A percentile compares a stretch with the other conserved stretches of the same genome.
Evolutionary conservation across 2,329 filamentous ascomycete species (phyloP).

Genomic region (Fusarium mangiferae): DNA sequence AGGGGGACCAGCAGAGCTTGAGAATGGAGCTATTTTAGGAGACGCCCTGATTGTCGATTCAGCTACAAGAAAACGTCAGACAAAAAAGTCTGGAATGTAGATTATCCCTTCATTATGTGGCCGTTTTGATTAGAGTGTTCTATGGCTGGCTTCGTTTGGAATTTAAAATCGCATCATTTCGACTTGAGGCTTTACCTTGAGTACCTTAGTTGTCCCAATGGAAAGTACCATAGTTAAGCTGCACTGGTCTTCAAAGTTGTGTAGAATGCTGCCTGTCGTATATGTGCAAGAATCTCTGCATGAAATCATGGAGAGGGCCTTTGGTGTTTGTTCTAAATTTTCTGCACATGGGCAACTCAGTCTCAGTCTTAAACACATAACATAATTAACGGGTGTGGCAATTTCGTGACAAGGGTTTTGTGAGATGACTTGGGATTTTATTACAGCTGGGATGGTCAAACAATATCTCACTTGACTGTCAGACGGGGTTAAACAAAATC

Average conservation of each 20-base stretch:
- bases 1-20: constrained; percentile 5
- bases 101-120: constrained; percentile 20
- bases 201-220: not conserved
- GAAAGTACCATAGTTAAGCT: not conserved
- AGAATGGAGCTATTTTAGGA: constrained; percentile 32
- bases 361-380: not conserved
- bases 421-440: not conserved
- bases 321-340: not conserved
- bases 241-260: not conserved
- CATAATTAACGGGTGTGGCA: not conserved
- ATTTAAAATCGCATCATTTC: constrained; percentile 24
- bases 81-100: constrained; percentile 30
- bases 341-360: not conserved
- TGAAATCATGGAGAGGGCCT: not conserved
- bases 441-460: not conserved
- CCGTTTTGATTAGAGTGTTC: constrained; percentile 16
- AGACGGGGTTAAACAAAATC: not conserved
- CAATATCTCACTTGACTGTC: not conserved
- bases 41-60: constrained; percentile 14
- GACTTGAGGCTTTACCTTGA: constrained; percentile 7
- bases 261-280: not conserved
- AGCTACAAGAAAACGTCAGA: constrained; percentile 26
- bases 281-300: not conserved
- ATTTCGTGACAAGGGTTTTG: not conserved
- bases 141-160: constrained; percentile 20